Percentiles rank a stretch among this genome's conserved stretches.
Evolutionary conservation across 2,329 filamentous ascomycete species (phyloP).

Genomic region (Arthrinium puccinioides): DNA sequence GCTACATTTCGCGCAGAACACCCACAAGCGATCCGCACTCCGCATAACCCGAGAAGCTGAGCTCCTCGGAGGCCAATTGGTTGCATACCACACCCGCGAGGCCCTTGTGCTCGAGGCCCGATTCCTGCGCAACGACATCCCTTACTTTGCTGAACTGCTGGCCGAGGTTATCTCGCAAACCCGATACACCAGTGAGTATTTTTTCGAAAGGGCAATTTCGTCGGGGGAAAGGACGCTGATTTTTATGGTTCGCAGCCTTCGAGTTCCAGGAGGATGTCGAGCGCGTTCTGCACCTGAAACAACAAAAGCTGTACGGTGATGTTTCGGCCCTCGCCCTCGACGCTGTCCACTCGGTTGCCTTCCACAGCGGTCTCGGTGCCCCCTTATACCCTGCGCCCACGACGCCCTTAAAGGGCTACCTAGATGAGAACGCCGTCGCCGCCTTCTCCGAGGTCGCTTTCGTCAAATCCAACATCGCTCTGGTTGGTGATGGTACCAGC

Average conservation of each 20-base stretch:
- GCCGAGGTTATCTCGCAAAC: constrained; percentile 85
- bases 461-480: constrained; percentile 81
- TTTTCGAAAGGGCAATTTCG: constrained; percentile 2
- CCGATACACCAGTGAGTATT: constrained; percentile 73
- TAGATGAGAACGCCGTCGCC: constrained; percentile 67
- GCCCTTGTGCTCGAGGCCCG: constrained; percentile 86
- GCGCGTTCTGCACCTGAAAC: constrained; percentile 67
- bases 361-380: constrained; percentile 75
- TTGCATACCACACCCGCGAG: constrained; percentile 84
- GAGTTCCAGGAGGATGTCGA: constrained; percentile 87
- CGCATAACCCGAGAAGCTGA: constrained; percentile 93
- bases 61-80: constrained; percentile 86
- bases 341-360: constrained; percentile 56
- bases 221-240: not conserved
- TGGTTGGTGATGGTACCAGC: constrained; percentile 83
- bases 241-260: constrained; percentile 54
- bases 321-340: constrained; percentile 68
- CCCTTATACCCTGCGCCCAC: constrained; percentile 67
- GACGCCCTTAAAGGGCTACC: constrained; percentile 69
- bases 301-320: constrained; percentile 62
- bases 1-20: constrained; percentile 54
- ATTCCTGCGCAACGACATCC: constrained; percentile 92
- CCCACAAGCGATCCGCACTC: constrained; percentile 77
- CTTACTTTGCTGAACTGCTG: constrained; percentile 94
- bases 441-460: constrained; percentile 75